phyloP scores from a whole-genome alignment of 2,329 filamentous ascomycete species.

The Diaporthe caulivora region DNA sequence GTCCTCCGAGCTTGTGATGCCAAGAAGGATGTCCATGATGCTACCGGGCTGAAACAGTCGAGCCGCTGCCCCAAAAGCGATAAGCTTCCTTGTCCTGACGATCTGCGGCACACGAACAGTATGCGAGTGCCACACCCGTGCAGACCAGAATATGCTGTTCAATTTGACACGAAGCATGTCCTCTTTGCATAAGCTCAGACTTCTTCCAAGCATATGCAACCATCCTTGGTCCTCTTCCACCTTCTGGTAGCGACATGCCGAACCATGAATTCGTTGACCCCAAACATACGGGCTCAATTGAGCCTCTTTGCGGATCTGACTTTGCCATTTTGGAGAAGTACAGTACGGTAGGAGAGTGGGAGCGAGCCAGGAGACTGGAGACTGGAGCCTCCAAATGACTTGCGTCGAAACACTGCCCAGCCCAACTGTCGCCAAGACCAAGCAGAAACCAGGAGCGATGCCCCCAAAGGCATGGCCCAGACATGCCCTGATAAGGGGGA shows the following conservation, averaged over 20 bases:
- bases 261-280: neutral
- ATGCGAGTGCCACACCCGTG: slow-evolving; percentile 23
- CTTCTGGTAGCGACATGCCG: neutral
- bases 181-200: slow-evolving; percentile 1
- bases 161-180: slow-evolving; percentile 9
- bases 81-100: slow-evolving; percentile 25
- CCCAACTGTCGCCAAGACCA: slow-evolving; percentile 9
- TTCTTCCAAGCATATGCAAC: slow-evolving; percentile 3
- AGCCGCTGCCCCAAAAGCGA: slow-evolving; percentile 18
- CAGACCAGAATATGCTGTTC: slow-evolving; percentile 14
- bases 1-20: slow-evolving; percentile 23
- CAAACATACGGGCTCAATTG: slow-evolving; percentile 7
- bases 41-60: slow-evolving; percentile 34
- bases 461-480: slow-evolving; percentile 9
- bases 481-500: neutral
- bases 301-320: neutral
- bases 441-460: slow-evolving; percentile 22
- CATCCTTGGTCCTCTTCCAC: neutral
- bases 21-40: slow-evolving; percentile 37
- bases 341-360: neutral
- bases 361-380: slow-evolving; percentile 20
- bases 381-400: slow-evolving; percentile 13
- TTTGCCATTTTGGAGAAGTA: slow-evolving; percentile 20
- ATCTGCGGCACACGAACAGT: slow-evolving; percentile 27
- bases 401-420: slow-evolving; percentile 27